Evolutionary conservation across 768 basidiomycete genomes (phyloP).

Genomic region (Russula ochroleuca): DNA sequence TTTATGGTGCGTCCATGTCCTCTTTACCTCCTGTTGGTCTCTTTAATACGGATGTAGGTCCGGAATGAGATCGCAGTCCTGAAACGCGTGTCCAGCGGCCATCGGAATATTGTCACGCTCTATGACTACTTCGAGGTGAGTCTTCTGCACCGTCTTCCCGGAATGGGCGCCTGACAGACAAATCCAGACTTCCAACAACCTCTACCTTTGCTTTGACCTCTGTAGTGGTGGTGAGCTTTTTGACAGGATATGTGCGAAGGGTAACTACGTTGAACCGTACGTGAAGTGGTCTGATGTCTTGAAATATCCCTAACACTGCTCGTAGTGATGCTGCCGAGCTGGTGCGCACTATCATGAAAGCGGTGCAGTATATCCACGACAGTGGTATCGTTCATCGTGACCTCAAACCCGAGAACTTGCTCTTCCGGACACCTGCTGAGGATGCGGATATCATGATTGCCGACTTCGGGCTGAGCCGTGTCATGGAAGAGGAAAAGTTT

Average conservation of each 20-base stretch:
- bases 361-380: slow-evolving; percentile 89
- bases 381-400: slow-evolving; percentile 95
- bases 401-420: slow-evolving; percentile 94
- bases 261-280: slow-evolving; percentile 92
- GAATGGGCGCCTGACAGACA: slow-evolving; percentile 3
- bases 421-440: slow-evolving; percentile 86
- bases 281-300: slow-evolving; percentile 33
- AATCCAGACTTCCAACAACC: slow-evolving; percentile 77
- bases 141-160: slow-evolving; percentile 13
- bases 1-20: slow-evolving; percentile 68
- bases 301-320: slow-evolving; percentile 28
- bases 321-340: slow-evolving; percentile 83
- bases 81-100: slow-evolving; percentile 87
- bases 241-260: slow-evolving; percentile 96
- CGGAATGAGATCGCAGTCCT: slow-evolving; percentile 96
- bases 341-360: slow-evolving; percentile 77
- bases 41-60: slow-evolving; percentile 48
- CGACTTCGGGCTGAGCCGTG: slow-evolving; percentile 89
- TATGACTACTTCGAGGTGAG: slow-evolving; percentile 94
- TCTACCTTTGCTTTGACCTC: slow-evolving; percentile 93
- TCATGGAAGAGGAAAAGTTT: slow-evolving; percentile 88
- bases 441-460: slow-evolving; percentile 96
- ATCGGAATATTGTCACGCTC: slow-evolving; percentile 86
- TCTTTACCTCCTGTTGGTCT: not conserved
- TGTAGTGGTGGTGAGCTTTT: slow-evolving; percentile 99